These are phyloP conservation scores for Cryptosporidium parvum DNA, from an alignment of 169 alveolate genomes.

Conservation along the genomic window DNA sequence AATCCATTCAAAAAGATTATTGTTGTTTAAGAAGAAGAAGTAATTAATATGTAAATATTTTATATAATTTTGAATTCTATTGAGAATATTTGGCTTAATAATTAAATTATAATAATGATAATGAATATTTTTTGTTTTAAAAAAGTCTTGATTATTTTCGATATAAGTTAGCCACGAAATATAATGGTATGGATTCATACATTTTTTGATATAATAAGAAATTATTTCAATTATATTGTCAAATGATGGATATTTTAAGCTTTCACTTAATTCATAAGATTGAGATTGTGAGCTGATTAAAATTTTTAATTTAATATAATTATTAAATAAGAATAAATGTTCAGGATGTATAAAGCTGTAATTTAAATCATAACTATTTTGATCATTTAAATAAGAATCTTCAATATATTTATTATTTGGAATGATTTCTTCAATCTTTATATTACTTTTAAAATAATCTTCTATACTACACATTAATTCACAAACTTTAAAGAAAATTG, in stretches of 20 bases:
- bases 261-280: neutral
- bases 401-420: neutral
- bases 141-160: conserved; percentile 12
- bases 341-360: conserved; percentile 71
- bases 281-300: neutral
- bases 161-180: conserved; percentile 43
- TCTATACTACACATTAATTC: neutral
- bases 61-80: conserved; percentile 9
- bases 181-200: conserved; percentile 61
- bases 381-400: neutral
- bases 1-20: neutral
- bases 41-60: conserved; percentile 4
- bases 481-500: conserved; percentile 19
- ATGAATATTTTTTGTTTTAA: neutral
- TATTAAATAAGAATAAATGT: conserved; percentile 29
- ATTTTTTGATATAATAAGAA: conserved; percentile 54
- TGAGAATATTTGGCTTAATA: conserved; percentile 37
- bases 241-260: conserved; percentile 6
- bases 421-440: neutral
- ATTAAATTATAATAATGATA: conserved; percentile 3
- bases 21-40: neutral
- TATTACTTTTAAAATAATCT: conserved; percentile 11
- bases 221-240: conserved; percentile 50
- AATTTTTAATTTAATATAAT: conserved; percentile 8
- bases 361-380: conserved; percentile 19